A percentile compares a stretch with the other conserved stretches of the same genome.
Conservation (phyloP, 179 eudicot species). For the Dionaea muscipula region DNA sequence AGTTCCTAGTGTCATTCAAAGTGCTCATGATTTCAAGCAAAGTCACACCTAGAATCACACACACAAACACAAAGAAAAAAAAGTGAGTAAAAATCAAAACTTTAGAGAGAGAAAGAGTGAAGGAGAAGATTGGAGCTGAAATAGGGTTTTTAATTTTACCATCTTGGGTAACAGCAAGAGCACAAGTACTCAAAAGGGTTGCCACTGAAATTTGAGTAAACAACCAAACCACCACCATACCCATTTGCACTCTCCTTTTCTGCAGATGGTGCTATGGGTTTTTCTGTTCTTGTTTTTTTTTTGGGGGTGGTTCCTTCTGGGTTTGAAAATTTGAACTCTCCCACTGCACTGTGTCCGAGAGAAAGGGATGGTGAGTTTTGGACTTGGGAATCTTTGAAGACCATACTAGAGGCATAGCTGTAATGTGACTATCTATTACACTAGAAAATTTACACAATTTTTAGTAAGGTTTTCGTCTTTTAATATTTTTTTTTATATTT, state of each 20-base stretch:
- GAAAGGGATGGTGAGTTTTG: too few relatives aligned
- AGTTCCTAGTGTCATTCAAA: conserved; percentile 67
- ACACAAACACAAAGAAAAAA: conserved; percentile 4
- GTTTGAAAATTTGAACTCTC: conserved; percentile 9
- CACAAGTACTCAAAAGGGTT: conserved; percentile 43
- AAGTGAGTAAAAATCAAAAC: background rate
- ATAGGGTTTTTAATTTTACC: conserved; percentile 27
- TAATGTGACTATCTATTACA: too few relatives aligned
- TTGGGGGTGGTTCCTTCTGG: background rate
- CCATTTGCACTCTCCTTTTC: conserved; percentile 35
- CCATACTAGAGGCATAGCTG: too few relatives aligned
- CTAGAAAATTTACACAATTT: too few relatives aligned
- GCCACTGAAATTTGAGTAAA: conserved; percentile 24
- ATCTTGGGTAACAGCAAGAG: conserved; percentile 60
- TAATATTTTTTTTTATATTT: too few relatives aligned
- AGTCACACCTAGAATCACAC: conserved; percentile 35
- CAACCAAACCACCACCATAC: conserved; percentile 22
- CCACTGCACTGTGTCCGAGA: too few relatives aligned
- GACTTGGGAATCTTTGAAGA: too few relatives aligned
- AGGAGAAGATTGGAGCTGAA: background rate
- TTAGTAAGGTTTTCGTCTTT: too few relatives aligned
- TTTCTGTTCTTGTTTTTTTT: background rate
- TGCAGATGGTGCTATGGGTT: background rate
- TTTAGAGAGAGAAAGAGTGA: background rate
- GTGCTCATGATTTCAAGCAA: conserved; percentile 65